phyloP scores from a whole-genome alignment of 306 rosid species.

The Vigna angularis region DNA sequence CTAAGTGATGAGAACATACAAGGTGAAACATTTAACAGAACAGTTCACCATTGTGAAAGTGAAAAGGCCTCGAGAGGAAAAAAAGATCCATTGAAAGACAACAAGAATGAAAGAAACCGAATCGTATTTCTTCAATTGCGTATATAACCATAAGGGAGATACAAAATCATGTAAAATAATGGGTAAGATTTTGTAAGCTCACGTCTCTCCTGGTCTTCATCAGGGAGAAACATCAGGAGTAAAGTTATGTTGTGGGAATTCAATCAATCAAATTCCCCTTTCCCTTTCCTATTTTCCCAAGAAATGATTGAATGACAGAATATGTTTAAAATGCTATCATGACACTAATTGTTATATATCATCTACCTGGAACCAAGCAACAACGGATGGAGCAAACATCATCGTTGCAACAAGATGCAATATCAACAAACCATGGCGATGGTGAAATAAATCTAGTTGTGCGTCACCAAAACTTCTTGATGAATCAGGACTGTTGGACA shows the following conservation, averaged over 20 bases:
- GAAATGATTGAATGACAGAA: conserved; percentile 6
- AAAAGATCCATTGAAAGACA: not conserved
- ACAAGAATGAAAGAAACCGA: not conserved
- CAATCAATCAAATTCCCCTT: not conserved
- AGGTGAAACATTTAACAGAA: not conserved
- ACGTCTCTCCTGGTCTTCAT: not conserved
- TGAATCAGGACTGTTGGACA: conserved; percentile 65
- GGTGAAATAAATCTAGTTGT: conserved; percentile 88
- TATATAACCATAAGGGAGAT: conserved; percentile 3
- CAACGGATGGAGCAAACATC: conserved; percentile 91
- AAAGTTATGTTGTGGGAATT: conserved; percentile 8
- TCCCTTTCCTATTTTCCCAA: not conserved
- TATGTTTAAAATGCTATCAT: conserved; percentile 12
- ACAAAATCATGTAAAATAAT: not conserved
- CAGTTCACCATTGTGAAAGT: not conserved
- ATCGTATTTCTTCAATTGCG: conserved; percentile 9
- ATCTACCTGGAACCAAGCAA: conserved; percentile 94
- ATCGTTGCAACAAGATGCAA: conserved; percentile 77
- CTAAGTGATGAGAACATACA: conserved; percentile 8
- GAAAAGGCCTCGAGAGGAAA: conserved; percentile 11
- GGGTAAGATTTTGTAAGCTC: not conserved
- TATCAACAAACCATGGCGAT: conserved; percentile 84
- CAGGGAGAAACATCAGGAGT: not conserved
- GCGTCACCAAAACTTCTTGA: conserved; percentile 82
- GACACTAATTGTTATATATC: conserved; percentile 32